Evolutionary conservation across 257 asterid genomes (phyloP).

Genomic region (Solanum dulcamara): DNA sequence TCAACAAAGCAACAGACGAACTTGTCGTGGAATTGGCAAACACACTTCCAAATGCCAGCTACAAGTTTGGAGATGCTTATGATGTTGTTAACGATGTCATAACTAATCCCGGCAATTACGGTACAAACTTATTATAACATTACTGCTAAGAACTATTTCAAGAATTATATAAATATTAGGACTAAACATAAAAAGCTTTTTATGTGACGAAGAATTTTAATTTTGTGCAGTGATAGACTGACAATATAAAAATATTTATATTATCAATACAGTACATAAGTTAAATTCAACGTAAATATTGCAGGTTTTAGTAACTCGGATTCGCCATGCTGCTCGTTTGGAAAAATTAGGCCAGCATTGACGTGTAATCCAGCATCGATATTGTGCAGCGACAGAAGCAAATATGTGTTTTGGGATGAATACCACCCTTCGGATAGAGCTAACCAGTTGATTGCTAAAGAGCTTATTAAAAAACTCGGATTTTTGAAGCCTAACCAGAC

Average conservation of each 20-base stretch:
- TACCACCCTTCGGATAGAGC: constrained; percentile 84
- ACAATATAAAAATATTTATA: background rate
- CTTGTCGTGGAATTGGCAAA: constrained; percentile 28
- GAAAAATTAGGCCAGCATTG: constrained; percentile 73
- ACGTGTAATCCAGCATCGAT: constrained; percentile 75
- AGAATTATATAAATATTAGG: background rate
- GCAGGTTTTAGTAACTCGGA: constrained; percentile 70
- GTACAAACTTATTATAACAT: constrained; percentile 20
- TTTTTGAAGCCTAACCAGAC: constrained; percentile 23
- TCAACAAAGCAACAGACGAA: constrained; percentile 39
- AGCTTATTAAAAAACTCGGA: constrained; percentile 52
- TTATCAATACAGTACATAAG: background rate
- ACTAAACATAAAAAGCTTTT: background rate
- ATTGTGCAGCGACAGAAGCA: constrained; percentile 72
- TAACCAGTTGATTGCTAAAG: constrained; percentile 56
- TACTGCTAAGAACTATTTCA: background rate
- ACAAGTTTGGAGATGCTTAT: constrained; percentile 74
- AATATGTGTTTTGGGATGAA: constrained; percentile 92
- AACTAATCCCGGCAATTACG: constrained; percentile 47
- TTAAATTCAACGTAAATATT: background rate
- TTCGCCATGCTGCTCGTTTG: constrained; percentile 84
- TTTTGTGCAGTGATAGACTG: background rate
- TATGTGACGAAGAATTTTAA: background rate
- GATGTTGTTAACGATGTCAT: constrained; percentile 72
- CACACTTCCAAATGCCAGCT: constrained; percentile 57